Base-by-base conservation (phyloP, 768 basidiomycete species). In the Naganishia onofrii region DNA sequence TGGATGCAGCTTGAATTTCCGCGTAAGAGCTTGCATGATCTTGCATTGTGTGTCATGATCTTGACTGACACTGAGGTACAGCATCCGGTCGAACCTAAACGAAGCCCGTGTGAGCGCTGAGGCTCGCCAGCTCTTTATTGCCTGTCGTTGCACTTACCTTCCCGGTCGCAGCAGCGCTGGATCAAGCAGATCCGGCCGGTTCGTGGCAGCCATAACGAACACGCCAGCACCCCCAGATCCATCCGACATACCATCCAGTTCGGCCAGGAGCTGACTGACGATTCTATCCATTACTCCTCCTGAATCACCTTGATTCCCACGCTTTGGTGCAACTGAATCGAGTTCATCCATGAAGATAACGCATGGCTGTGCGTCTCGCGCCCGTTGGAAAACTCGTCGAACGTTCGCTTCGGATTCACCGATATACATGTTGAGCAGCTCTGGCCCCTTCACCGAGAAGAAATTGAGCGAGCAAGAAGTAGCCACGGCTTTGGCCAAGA, bases 401-500 rank as follows among this genome's bases (percentile, higher is more conserved):
- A 82, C 81, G 58, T 82, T 82, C 44, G 81, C 81, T 81, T 97
- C 96, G 7, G 95, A 98, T 86, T 99, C 96, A 88, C 96, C 96
- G 83, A 99, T 98, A 93, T 96, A 99, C 95, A 98, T 98, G 7
- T 94, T 99, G 52, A 98, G 88, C 52, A 97, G 85, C 83, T 97
- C 96, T 72, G 95, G 95, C 74, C 96, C 95, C 88, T 99, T 99
- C 75, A 96, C 88, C n/a, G 92, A 94, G 82, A 97, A 90, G 81
- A 97, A 96, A 79, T 96, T 96, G 73, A 96, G 85, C 29, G 92
- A 89, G 79, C 90, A 96, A 2, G 92, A 92, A 0, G 93, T 96
- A 28, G 94, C 94, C 48, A 97, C 93, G 13, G 94, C 94, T 81
- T 97, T 97, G 10, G 94, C 94, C 55, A 97, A 86, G 8, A 97